Conservation (phyloP, 345 rosid species). For the Corymbia maculata region DNA sequence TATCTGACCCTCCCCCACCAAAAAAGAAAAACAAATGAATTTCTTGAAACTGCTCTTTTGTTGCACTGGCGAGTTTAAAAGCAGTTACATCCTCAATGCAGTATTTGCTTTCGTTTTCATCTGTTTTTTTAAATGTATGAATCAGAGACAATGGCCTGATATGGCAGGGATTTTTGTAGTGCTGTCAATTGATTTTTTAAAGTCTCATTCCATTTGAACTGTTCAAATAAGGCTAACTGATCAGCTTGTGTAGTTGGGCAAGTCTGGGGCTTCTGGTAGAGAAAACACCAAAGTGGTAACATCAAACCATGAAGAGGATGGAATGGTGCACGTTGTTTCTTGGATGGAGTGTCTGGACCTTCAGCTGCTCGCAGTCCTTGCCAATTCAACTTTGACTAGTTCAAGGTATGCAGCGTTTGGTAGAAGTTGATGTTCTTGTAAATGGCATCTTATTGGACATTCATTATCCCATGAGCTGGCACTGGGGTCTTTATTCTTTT, state of each 20-base stretch:
- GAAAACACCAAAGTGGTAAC: neutral
- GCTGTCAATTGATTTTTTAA: neutral
- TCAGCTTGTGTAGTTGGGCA: neutral
- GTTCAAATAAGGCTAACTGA: neutral
- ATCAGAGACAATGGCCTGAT: neutral
- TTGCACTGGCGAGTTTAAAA: neutral
- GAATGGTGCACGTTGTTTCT: constrained; percentile 25
- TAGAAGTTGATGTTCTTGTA: neutral
- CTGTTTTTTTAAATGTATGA: neutral
- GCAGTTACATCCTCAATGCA: neutral
- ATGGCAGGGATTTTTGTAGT: neutral
- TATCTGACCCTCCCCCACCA: too few relatives aligned
- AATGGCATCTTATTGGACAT: neutral
- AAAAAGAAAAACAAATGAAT: neutral
- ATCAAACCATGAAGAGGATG: constrained; percentile 9
- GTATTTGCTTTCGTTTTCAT: neutral
- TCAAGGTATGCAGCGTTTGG: constrained; percentile 13
- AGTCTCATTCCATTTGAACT: neutral
- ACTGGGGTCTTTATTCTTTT: neutral
- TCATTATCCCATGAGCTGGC: neutral
- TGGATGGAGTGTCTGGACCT: constrained; percentile 44
- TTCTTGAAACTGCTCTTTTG: neutral
- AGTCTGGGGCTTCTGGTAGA: neutral
- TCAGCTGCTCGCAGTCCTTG: constrained; percentile 24
- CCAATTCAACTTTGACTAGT: constrained; percentile 32